These are phyloP conservation scores for Massariosphaeria phaeospora DNA, from an alignment of 495 filamentous ascomycete genomes.

Conservation along the genomic window DNA sequence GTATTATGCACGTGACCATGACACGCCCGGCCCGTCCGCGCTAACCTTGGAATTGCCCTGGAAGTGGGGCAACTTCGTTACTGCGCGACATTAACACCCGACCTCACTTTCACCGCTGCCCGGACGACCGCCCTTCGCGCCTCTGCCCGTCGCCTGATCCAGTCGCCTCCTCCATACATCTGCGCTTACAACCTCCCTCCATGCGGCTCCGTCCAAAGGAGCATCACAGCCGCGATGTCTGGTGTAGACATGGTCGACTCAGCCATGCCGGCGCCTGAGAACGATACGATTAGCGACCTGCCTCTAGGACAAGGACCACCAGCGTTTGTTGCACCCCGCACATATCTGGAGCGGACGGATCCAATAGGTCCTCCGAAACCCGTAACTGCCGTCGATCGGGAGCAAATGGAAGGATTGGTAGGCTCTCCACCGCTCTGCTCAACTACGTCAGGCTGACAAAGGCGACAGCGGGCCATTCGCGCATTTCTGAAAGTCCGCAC, in stretches of 20 bases:
- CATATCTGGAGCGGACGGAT: conserved; percentile 56
- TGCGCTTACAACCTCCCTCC: conserved; percentile 7
- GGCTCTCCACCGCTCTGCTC: neutral
- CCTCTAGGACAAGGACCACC: conserved; percentile 7
- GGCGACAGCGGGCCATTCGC: conserved; percentile 71
- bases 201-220: conserved; percentile 27
- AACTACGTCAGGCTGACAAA: conserved; percentile 23
- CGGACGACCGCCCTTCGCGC: neutral
- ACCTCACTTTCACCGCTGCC: conserved; percentile 1
- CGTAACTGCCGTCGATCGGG: conserved; percentile 73
- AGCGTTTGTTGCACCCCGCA: conserved; percentile 72
- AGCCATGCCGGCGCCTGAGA: neutral
- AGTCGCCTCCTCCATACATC: neutral
- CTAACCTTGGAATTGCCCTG: too few relatives aligned
- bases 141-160: neutral
- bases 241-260: conserved; percentile 28
- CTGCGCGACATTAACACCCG: too few relatives aligned
- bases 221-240: conserved; percentile 28
- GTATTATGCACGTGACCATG: too few relatives aligned
- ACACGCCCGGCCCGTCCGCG: too few relatives aligned
- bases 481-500: conserved; percentile 95
- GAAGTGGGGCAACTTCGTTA: too few relatives aligned
- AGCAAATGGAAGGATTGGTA: conserved; percentile 91
- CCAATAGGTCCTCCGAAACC: conserved; percentile 55
- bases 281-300: neutral